Base-by-base conservation (phyloP, 129 eudicot genomes). In the Lactuca sativa region DNA sequence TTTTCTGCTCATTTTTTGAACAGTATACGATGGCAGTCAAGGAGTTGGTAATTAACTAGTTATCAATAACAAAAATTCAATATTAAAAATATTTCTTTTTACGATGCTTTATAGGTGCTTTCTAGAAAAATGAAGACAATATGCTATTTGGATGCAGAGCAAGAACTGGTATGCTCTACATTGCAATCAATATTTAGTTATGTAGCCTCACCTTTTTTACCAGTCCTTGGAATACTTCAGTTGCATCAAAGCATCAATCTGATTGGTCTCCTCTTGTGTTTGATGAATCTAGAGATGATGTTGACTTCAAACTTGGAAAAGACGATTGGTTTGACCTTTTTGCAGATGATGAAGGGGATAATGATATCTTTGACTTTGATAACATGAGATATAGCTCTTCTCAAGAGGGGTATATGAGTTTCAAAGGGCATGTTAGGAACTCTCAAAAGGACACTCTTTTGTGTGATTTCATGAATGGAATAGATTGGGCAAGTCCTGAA, bases 21-120 rank as follows among this genome's bases (percentile, higher is more conserved):
- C 83, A 92, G 98, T 89, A 89, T 59, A 86, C 90, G 31, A 73
- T 93, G 88, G 95, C n/a, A n/a, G n/a, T n/a, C n/a, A n/a, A n/a
- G n/a, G n/a, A n/a, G n/a, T n/a, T n/a, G n/a, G n/a, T n/a, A n/a
- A n/a, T n/a, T n/a, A n/a, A n/a, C n/a, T n/a, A n/a, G n/a, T n/a
- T n/a, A n/a, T n/a, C n/a, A n/a, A n/a, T n/a, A n/a, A n/a, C n/a
- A n/a, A n/a, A n/a, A n/a, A n/a, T n/a, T n/a, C n/a, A n/a, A n/a
- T n/a, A n/a, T n/a, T n/a, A n/a, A n/a, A n/a, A n/a, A n/a, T n/a
- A n/a, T n/a, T n/a, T n/a, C n/a, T n/a, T n/a, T n/a, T n/a, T n/a
- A n/a, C n/a, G n/a, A n/a, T n/a, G n/a, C n/a, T 31, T n/a, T 59
- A 33, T 67, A 95, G 99, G 97, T 95, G 69, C 83, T 95, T 67